A percentile compares a stretch with the other conserved stretches of the same genome.
These are phyloP conservation scores for Sphagnum fallax DNA, from an alignment of 228 moss, liverwort and hornwort genomes.

Conservation along the genomic window DNA sequence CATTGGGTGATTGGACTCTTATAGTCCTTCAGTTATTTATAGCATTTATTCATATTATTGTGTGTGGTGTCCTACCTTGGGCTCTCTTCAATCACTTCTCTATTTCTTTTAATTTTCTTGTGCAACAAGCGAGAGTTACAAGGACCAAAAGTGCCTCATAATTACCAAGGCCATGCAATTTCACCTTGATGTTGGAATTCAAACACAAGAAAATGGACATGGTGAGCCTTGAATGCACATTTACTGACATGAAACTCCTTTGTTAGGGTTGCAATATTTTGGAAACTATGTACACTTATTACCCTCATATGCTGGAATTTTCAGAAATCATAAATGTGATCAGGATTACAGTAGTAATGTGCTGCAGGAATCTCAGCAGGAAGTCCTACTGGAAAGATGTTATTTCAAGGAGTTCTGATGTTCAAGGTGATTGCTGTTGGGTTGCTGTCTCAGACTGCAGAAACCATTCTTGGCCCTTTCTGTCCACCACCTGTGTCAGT, in stretches of 20 bases:
- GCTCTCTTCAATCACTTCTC: background rate
- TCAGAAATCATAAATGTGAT: background rate
- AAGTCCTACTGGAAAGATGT: too few species aligned
- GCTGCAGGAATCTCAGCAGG: too few species aligned
- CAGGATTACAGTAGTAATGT: background rate
- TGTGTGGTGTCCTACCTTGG: background rate
- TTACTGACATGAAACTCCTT: too few species aligned
- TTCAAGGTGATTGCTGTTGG: background rate
- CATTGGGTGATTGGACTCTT: too few species aligned
- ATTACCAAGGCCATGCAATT: too few species aligned
- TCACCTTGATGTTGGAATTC: too few species aligned
- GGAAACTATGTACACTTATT: background rate
- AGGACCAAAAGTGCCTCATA: background rate
- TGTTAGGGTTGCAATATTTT: background rate
- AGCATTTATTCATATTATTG: background rate
- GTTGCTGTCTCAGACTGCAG: slow-evolving; percentile 39
- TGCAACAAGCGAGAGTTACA: background rate
- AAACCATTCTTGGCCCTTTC: slow-evolving; percentile 79
- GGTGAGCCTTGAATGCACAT: too few species aligned
- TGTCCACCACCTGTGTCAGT: slow-evolving; percentile 57
- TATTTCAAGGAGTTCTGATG: too few species aligned
- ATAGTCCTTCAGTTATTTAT: background rate
- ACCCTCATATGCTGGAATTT: too few species aligned
- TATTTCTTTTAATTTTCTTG: background rate
- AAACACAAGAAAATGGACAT: too few species aligned